A percentile compares a stretch with the other conserved stretches of the same genome.
Conservation (phyloP, 805 yeast genomes). For the Saccharomycopsis sp. region DNA sequence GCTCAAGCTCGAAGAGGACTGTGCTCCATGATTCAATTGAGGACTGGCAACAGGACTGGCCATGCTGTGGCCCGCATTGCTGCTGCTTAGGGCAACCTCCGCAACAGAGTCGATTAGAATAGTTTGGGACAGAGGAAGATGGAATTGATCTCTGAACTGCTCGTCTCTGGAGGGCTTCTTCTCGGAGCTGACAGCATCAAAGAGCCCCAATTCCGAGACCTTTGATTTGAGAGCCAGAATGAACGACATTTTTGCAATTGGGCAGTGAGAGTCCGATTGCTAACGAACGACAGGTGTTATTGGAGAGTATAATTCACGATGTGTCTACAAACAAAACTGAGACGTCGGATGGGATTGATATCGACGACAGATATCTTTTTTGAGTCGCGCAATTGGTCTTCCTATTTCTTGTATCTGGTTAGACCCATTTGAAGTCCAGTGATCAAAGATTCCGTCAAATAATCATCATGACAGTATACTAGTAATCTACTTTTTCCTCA, state of each 20-base stretch:
- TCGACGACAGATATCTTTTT: no score
- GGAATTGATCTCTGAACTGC: constrained; percentile 56
- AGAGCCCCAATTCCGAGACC: constrained; percentile 19
- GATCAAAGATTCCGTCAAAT: no score
- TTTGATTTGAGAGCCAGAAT: constrained; percentile 18
- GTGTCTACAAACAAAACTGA: no score
- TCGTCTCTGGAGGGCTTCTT: constrained; percentile 60
- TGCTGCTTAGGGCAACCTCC: constrained; percentile 38
- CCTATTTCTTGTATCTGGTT: neutral
- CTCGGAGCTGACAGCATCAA: constrained; percentile 11
- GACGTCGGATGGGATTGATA: no score
- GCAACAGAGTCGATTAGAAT: constrained; percentile 62
- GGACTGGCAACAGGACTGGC: constrained; percentile 13
- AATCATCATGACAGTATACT: no score
- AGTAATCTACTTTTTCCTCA: no score
- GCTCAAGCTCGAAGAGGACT: neutral
- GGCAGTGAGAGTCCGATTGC: no score
- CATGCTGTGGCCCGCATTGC: constrained; percentile 15
- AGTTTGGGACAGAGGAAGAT: constrained; percentile 64
- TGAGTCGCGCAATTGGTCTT: neutral
- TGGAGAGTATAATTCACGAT: no score
- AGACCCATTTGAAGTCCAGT: no score
- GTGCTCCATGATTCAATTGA: no score
- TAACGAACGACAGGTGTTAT: no score
- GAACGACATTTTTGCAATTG: constrained; percentile 14